phyloP scores from a whole-genome alignment of 129 eudicot genomes.

The Gnaphalium uliginosum region DNA sequence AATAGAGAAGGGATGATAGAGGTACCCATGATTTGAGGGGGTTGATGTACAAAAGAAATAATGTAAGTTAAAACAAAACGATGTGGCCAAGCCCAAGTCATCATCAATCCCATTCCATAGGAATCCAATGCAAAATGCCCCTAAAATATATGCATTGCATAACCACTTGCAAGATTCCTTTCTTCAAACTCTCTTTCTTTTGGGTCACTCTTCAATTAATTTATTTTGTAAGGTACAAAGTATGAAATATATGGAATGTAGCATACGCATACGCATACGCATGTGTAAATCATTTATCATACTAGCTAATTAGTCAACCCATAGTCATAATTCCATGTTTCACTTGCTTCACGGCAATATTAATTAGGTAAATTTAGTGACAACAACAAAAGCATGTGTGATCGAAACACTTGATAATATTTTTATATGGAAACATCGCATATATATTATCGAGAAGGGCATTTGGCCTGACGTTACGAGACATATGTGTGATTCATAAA shows the following conservation, averaged over 20 bases:
- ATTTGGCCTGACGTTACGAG: too few relatives aligned
- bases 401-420: background rate
- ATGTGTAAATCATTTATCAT: background rate
- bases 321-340: background rate
- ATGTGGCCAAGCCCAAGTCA: background rate
- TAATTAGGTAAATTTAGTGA: too few relatives aligned
- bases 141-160: background rate
- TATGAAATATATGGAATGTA: background rate
- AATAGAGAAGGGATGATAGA: background rate
- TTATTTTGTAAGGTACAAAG: background rate
- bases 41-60: background rate
- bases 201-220: conserved; percentile 2
- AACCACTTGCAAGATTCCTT: conserved; percentile 5
- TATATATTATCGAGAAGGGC: too few relatives aligned
- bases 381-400: background rate
- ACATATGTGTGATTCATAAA: too few relatives aligned
- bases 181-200: conserved; percentile 5
- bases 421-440: too few relatives aligned
- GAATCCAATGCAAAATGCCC: background rate
- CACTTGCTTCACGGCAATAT: background rate
- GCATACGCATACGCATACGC: background rate
- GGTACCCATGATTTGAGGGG: background rate
- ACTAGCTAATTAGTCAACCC: background rate
- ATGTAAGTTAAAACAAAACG: background rate
- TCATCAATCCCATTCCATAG: background rate